Evolutionary conservation across 1,139 yeast species (phyloP), one percentile per base, ranked within the genome.

Genomic region (Pneumocystis wakefieldiae): DNA sequence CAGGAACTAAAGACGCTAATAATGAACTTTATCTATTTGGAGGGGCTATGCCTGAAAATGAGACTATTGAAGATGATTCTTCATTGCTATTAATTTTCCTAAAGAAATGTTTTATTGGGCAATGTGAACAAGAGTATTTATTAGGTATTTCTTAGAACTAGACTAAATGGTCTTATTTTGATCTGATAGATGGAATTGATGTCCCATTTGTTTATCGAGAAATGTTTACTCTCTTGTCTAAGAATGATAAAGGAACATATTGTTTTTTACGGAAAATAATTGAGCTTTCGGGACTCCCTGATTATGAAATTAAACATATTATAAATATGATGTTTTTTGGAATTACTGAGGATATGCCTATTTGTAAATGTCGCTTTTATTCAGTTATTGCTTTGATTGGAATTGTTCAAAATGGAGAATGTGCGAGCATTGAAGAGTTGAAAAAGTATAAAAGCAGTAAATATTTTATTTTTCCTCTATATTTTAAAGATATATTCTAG

Each of bases 391-490:
- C 75, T 5, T 67, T 74, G 53, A 67, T 71, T 7, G 76, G 73
- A n/a, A 67, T 74, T 61, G 73, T 73, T 8, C 76, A 74, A 66
- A 66, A 67, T 24, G 75, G 74, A 41, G 72, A 71, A 53, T 75
- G 73, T 55, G 64, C 73, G 15, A 67, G 69, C 39, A 10, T 74
- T 73, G 35, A 71, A 71, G 48, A 66, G 12, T 74, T 73, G 35
- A 71, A 71, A 53, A 66, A 67, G 59, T 62, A 64, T 28, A 63
- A 66, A 19, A 62, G 64, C 36, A 61, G 63, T 29, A n/a, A 38
- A 32, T 4, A 32, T 32, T 32, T 32, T 32, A 32, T 32, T n/a
- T 41, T 59, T 15, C 62, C 60, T n/a, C 10, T 63, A 41, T 61
- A 19, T 14, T 24, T 55, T 35, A 19, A 41, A 58, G 15, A 24